Evolutionary conservation across 1,284 basidiomycete species (phyloP), one percentile per base, ranked within the genome.

Genomic region (Sporisorium reilianum): DNA sequence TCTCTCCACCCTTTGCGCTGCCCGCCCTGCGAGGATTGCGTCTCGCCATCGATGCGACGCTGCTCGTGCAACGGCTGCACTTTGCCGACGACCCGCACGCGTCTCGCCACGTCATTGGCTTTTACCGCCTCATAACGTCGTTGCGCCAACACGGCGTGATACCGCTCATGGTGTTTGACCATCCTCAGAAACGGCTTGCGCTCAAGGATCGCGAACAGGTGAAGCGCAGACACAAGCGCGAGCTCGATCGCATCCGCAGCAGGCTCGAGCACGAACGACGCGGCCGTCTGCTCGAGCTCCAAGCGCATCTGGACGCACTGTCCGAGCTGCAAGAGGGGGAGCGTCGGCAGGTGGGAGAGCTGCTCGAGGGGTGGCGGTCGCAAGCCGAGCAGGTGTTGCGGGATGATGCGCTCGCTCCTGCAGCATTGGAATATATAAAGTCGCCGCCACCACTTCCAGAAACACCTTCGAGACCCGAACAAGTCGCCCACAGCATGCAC

Each of bases 121-220:
- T 82, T 52, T 73, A 73, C 55, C 58, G 78, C 10, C 73, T 82
- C 32, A 57, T 80, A 48, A 61, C 50, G 7, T 59, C 75, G n/a
- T 52, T 82, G 14, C 68, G 70, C 9, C 64, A 70, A 22, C 38
- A 73, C 50, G 61, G 64, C 28, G 58, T 80, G 16, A 38, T 64
- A 5, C 77, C 80, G 1, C 63, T 82, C 38, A 78, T 82, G 75
- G 72, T 82, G 12, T 82, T 82, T 40, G 80, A 82, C 55, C 72
- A 80, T 26, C 75, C 78, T 1, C 65, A 68, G 22, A 71, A 77
- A 45, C 49, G 79, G 20, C 53, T 80, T 8, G 60, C 75, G 5
- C 58, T 67, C 28, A 80, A 80, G 56, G 55, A 62, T 20, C 63
- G 79, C 25, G 79, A 80, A 56, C 71, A 78, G 49, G 49, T 55